A percentile compares a stretch with the other conserved stretches of the same genome.
These are phyloP conservation scores for Brassica rapa DNA, from an alignment of 345 rosid species.

Conservation along the genomic window DNA sequence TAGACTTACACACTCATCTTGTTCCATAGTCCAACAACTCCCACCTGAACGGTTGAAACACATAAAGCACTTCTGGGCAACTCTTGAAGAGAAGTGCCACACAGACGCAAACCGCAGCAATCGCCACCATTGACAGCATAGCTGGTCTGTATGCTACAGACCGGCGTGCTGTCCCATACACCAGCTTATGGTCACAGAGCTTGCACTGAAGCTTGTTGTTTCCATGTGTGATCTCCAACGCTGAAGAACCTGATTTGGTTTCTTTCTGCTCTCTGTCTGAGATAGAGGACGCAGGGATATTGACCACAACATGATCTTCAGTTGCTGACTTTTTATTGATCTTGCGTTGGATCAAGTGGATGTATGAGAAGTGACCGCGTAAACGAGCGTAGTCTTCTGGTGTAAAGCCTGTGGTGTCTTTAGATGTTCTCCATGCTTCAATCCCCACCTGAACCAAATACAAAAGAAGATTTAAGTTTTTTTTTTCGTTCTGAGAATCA, in stretches of 20 bases:
- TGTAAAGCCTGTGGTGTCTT: slow-evolving; percentile 84
- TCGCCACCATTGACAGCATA: slow-evolving; percentile 92
- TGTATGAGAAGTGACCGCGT: slow-evolving; percentile 95
- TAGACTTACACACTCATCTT: slow-evolving; percentile 42
- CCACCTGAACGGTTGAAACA: slow-evolving; percentile 98
- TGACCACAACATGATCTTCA: slow-evolving; percentile 61
- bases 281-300: slow-evolving; percentile 46
- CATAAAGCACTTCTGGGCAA: slow-evolving; percentile 85
- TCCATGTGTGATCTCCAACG: slow-evolving; percentile 63
- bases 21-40: slow-evolving; percentile 85
- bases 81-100: slow-evolving; percentile 98
- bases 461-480: background rate
- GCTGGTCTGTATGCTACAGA: slow-evolving; percentile 87
- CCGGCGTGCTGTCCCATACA: slow-evolving; percentile 50
- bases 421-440: slow-evolving; percentile 85
- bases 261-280: slow-evolving; percentile 34
- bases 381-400: slow-evolving; percentile 97
- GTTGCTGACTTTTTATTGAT: slow-evolving; percentile 52
- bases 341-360: slow-evolving; percentile 87
- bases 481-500: slow-evolving; percentile 11
- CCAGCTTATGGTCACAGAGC: slow-evolving; percentile 65
- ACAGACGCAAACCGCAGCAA: slow-evolving; percentile 97
- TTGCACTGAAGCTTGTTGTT: slow-evolving; percentile 53
- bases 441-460: slow-evolving; percentile 68
- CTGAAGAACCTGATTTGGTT: slow-evolving; percentile 52